phyloP scores from a whole-genome alignment of 352 stramenopile genomes.

The Pythium myriotylum region DNA sequence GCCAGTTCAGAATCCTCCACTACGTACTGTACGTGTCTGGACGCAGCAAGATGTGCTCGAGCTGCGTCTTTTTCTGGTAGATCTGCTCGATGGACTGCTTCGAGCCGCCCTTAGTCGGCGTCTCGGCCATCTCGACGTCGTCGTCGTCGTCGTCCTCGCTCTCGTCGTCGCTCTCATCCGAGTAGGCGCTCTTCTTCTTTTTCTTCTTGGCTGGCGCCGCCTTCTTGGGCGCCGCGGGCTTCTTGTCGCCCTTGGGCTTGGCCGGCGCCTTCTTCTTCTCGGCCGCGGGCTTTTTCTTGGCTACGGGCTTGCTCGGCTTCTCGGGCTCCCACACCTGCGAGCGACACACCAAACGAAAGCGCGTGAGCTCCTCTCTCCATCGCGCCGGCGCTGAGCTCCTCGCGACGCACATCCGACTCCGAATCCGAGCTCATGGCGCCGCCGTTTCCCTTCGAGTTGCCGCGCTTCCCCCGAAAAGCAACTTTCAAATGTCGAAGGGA shows the following conservation, averaged over 20 bases:
- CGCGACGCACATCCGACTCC: slow-evolving; percentile 23
- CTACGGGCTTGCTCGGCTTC: slow-evolving; percentile 27
- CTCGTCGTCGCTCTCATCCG: slow-evolving; percentile 52
- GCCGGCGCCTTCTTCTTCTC: slow-evolving; percentile 33
- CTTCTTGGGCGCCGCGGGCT: slow-evolving; percentile 44
- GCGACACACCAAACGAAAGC: slow-evolving; percentile 1
- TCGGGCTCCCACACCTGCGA: slow-evolving; percentile 29
- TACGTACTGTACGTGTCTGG: slow-evolving; percentile 96
- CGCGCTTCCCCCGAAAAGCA: slow-evolving; percentile 19
- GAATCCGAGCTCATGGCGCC: slow-evolving; percentile 24
- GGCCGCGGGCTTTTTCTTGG: slow-evolving; percentile 27
- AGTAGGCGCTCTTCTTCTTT: slow-evolving; percentile 59
- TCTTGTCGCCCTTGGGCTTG: slow-evolving; percentile 42
- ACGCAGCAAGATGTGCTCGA: slow-evolving; percentile 98
- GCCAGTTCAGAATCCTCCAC: background rate
- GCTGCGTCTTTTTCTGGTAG: slow-evolving; percentile 98
- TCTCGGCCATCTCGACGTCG: slow-evolving; percentile 28
- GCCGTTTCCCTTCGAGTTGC: slow-evolving; percentile 17
- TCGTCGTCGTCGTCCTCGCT: slow-evolving; percentile 25
- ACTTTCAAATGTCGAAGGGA: slow-evolving; percentile 27
- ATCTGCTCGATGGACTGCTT: slow-evolving; percentile 87
- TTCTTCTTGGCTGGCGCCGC: slow-evolving; percentile 27
- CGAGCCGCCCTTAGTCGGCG: slow-evolving; percentile 39
- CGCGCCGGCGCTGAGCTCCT: background rate
- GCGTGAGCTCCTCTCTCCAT: slow-evolving; percentile 34